phyloP scores from a whole-genome alignment of 495 filamentous ascomycete genomes.

The Pseudoneurospora amorphoporcata region DNA sequence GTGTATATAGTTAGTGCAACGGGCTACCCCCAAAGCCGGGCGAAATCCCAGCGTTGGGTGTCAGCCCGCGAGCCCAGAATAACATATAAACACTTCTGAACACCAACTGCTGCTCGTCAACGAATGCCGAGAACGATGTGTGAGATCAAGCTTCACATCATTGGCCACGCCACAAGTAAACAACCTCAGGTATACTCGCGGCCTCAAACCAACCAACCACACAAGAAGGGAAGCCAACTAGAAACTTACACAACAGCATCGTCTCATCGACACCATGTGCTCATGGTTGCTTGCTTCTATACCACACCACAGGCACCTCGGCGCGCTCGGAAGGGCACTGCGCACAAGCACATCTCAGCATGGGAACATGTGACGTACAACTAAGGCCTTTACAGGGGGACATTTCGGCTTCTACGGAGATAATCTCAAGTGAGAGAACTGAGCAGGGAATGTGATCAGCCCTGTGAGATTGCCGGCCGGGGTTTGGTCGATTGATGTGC shows the following conservation, averaged over 20 bases:
- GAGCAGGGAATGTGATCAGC: neutral
- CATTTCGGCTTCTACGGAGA: neutral
- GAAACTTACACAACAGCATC: neutral
- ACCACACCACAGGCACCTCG: neutral
- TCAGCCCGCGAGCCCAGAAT: neutral
- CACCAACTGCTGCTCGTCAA: neutral
- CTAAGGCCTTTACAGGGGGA: neutral
- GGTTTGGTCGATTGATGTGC: neutral
- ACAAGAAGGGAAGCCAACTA: neutral
- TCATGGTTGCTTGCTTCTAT: neutral
- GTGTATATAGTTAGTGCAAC: neutral
- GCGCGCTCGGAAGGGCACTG: neutral
- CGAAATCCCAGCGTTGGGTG: neutral
- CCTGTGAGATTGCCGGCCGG: neutral
- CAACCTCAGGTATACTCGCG: neutral
- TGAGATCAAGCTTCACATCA: neutral
- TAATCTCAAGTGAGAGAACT: neutral
- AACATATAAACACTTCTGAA: neutral
- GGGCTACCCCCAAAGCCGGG: neutral
- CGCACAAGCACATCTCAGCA: neutral
- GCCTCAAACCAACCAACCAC: neutral
- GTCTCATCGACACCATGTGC: neutral
- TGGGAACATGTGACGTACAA: neutral
- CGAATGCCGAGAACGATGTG: neutral
- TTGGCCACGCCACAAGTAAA: neutral